Base-by-base conservation (phyloP, 495 filamentous ascomycete genomes). In the Penicillium dipodomyicola region DNA sequence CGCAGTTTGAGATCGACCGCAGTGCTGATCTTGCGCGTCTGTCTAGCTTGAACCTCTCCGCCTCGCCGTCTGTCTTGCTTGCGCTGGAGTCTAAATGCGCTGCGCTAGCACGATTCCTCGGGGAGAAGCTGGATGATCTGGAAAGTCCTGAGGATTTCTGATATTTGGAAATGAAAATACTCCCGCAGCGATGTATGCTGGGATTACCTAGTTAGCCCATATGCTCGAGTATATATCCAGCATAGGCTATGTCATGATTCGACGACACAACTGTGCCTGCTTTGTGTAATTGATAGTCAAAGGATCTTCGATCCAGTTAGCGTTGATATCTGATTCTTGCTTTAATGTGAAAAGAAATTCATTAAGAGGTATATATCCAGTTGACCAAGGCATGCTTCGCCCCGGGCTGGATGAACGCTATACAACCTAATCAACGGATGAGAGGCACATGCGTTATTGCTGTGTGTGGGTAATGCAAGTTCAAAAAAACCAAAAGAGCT, bases 21-120 rank as follows among this genome's bases (percentile, higher is more conserved):
- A 72, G 65, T 33, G 65, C 60, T 14, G 76, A 79, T 54, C 70
- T 79, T 6, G 71, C 68, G 4, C 71, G 76, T 1, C 64, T 79
- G 4, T 64, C 72, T 2, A 74, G 71, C 49, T 52, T 79, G 41
- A 79, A 79, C 32, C 65, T 79, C 2, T 75, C 74, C 3, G 67
- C 76, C 1, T 70, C 71, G 3, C 76, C 76, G 0, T 58, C 72
- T 9, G 76, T 77, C 6, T 61, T 79, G 11, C 58, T 79, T 8
- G 76, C 76, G 0, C 53, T 79, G 19, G 76, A 79, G 46, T 77
- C 76, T 17, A 79, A 79, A 54, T 79, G 74, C 27, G 76, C 76
- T 0, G 76, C 74, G 11, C 59, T 79, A 22, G 76, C 70, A 3
- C 64, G 68, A 14, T 79, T 79, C 49, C 64, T 79, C 6, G 64